Evolutionary conservation across 2,329 filamentous ascomycete genomes (phyloP).

Genomic region (Hypoxylon sp.): DNA sequence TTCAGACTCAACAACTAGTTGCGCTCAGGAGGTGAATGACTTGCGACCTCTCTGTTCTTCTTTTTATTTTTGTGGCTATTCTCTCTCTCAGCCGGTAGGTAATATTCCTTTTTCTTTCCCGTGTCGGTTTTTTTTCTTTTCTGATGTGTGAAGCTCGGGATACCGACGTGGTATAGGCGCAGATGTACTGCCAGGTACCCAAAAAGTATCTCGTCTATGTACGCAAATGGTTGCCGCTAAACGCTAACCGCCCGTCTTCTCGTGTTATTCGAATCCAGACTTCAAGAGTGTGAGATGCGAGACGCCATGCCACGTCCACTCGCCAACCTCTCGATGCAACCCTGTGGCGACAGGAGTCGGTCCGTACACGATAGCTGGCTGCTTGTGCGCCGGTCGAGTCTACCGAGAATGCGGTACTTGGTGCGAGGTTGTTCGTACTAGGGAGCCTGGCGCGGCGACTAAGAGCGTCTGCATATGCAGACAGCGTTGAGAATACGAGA

Average conservation of each 20-base stretch:
- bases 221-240: background rate
- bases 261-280: background rate
- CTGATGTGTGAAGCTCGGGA: too few species aligned
- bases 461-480: slow-evolving; percentile 20
- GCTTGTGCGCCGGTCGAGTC: background rate
- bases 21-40: too few species aligned
- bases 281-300: background rate
- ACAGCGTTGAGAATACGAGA: slow-evolving; percentile 29
- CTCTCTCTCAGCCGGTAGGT: too few species aligned
- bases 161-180: too few species aligned
- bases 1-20: too few species aligned
- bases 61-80: too few species aligned
- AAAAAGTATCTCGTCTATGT: too few species aligned
- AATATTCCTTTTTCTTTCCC: too few species aligned
- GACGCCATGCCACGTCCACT: background rate
- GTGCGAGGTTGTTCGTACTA: slow-evolving; percentile 1
- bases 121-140: too few species aligned
- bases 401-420: background rate
- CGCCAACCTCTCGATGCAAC: slow-evolving; percentile 6
- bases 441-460: slow-evolving; percentile 4
- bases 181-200: too few species aligned
- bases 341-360: slow-evolving; percentile 16
- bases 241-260: slow-evolving; percentile 8
- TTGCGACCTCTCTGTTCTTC: too few species aligned
- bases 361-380: slow-evolving; percentile 13